A percentile compares a stretch with the other conserved stretches of the same genome.
These are phyloP conservation scores for Chrysoporthe deuterocubensis DNA, from an alignment of 2,329 filamentous ascomycete genomes.

Conservation along the genomic window DNA sequence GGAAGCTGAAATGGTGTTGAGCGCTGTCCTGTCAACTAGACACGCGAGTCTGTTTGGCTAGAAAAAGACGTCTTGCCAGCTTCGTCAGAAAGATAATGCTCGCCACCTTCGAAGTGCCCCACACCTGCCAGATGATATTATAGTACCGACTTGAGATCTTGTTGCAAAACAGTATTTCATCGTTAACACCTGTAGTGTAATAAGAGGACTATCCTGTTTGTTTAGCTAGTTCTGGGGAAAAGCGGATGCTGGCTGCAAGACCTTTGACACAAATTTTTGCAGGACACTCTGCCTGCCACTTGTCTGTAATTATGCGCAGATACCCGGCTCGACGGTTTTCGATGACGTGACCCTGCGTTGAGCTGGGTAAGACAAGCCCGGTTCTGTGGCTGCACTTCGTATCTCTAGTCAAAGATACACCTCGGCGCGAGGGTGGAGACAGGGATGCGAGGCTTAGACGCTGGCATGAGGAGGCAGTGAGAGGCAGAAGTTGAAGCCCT, in stretches of 20 bases:
- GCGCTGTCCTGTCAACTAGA: no score
- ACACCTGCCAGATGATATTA: no score
- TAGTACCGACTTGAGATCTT: no score
- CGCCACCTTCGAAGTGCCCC: background rate
- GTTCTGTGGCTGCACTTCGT: background rate
- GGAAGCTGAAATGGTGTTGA: no score
- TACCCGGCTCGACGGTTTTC: background rate
- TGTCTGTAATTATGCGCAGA: background rate
- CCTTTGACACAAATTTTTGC: no score
- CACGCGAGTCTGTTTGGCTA: no score
- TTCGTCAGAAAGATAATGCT: background rate
- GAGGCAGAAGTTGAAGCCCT: no score
- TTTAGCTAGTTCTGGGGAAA: no score
- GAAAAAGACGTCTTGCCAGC: background rate
- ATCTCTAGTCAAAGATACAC: background rate
- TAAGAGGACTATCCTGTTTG: background rate
- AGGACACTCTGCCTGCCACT: no score
- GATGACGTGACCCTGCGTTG: conserved; percentile 13
- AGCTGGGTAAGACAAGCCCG: background rate
- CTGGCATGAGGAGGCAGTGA: background rate
- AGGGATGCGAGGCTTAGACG: background rate
- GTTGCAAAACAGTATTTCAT: no score
- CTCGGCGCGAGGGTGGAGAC: background rate
- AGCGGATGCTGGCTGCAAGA: no score
- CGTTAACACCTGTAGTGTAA: background rate